phyloP scores from a whole-genome alignment of 2,329 filamentous ascomycete genomes.

The Aspergillus texensis region DNA sequence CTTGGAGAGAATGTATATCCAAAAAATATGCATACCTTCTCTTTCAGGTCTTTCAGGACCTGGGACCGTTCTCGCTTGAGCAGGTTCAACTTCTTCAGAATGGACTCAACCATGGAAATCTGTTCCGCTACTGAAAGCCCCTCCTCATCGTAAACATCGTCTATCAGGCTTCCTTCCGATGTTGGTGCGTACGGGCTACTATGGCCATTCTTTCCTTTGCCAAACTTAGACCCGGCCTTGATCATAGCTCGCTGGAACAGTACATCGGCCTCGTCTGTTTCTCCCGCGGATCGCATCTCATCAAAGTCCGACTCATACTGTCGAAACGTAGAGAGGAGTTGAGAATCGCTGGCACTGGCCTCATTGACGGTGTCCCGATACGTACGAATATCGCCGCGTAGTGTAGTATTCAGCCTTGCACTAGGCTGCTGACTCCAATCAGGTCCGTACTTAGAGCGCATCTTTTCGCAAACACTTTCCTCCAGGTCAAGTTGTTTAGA shows the following conservation, averaged over 20 bases:
- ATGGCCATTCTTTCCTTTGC: conserved; percentile 63
- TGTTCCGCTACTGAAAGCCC: conserved; percentile 83
- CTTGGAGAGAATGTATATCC: neutral
- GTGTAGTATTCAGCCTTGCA: conserved; percentile 80
- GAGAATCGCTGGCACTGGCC: conserved; percentile 80
- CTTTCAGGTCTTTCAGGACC: conserved; percentile 93
- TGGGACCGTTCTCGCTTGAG: conserved; percentile 91
- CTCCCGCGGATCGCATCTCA: conserved; percentile 88
- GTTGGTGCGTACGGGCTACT: conserved; percentile 60
- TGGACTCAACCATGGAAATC: conserved; percentile 83
- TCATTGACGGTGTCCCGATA: conserved; percentile 90
- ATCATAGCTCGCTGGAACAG: conserved; percentile 86
- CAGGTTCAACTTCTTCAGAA: conserved; percentile 86
- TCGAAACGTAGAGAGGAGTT: conserved; percentile 78
- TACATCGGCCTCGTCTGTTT: conserved; percentile 82
- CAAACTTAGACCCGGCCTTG: conserved; percentile 65
- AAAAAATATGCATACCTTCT: conserved; percentile 68
- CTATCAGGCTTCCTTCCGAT: conserved; percentile 77
- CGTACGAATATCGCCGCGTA: conserved; percentile 82
- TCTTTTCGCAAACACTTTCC: conserved; percentile 97
- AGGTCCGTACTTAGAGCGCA: conserved; percentile 93
- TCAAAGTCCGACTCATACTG: conserved; percentile 89
- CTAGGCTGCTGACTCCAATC: conserved; percentile 99
- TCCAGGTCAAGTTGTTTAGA: conserved; percentile 93
- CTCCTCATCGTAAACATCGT: conserved; percentile 85